Conservation (phyloP, 2,329 filamentous ascomycete genomes). For the Fusarium subtropicale region DNA sequence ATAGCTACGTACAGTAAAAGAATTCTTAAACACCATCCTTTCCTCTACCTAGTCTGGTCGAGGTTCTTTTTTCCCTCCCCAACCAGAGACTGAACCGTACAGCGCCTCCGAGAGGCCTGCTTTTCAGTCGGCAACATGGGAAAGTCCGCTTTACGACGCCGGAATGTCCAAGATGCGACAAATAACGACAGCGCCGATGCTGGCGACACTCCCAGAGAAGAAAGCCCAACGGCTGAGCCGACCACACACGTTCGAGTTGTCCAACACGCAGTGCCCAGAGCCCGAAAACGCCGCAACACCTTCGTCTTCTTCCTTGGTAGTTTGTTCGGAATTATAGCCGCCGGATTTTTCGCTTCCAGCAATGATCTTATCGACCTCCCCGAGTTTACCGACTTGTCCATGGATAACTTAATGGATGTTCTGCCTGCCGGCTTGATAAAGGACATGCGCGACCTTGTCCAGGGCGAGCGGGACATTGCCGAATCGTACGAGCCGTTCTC, state of each 20-base stretch:
- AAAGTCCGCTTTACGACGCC: slow-evolving; percentile 52
- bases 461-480: slow-evolving; percentile 83
- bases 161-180: slow-evolving; percentile 40
- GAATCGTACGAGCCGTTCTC: slow-evolving; percentile 95
- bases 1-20: slow-evolving; percentile 35
- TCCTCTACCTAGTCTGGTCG: slow-evolving; percentile 3
- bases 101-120: slow-evolving; percentile 38
- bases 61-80: slow-evolving; percentile 1
- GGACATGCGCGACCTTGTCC: slow-evolving; percentile 87
- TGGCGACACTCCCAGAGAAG: slow-evolving; percentile 44
- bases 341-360: slow-evolving; percentile 88
- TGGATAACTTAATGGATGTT: slow-evolving; percentile 88
- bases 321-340: slow-evolving; percentile 88
- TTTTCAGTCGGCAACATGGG: slow-evolving; percentile 45
- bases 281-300: slow-evolving; percentile 78
- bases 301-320: slow-evolving; percentile 90
- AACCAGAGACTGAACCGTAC: slow-evolving; percentile 22
- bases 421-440: slow-evolving; percentile 86
- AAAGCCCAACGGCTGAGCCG: slow-evolving; percentile 45
- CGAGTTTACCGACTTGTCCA: slow-evolving; percentile 76
- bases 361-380: slow-evolving; percentile 90
- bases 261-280: slow-evolving; percentile 58
- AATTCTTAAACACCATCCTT: slow-evolving; percentile 16
- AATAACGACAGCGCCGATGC: slow-evolving; percentile 33
- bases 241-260: slow-evolving; percentile 57